Conservation (phyloP, 495 filamentous ascomycete genomes). For the Articulospora tetracladia region DNA sequence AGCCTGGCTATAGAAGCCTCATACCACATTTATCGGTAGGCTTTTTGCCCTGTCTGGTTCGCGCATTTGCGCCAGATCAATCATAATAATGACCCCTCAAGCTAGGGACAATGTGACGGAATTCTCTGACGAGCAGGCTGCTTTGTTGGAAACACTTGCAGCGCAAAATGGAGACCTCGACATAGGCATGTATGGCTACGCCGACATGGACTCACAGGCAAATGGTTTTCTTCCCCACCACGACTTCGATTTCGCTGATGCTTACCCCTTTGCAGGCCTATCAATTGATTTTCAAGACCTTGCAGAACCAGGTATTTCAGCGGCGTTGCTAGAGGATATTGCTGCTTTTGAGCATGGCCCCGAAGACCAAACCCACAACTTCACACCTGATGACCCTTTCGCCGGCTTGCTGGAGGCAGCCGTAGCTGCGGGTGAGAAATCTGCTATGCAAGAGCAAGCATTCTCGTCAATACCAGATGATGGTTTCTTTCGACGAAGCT, state of each 20-base stretch:
- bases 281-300: not conserved
- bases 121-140: constrained; percentile 11
- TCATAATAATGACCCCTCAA: not conserved
- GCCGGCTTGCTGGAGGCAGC: constrained; percentile 21
- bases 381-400: constrained; percentile 14
- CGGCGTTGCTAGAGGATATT: constrained; percentile 18
- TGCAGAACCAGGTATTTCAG: not conserved
- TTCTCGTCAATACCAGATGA: not conserved
- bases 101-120: not conserved
- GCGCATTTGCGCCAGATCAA: not conserved
- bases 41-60: not conserved
- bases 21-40: not conserved
- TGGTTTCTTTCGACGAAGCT: constrained; percentile 7
- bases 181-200: not conserved
- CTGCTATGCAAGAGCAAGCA: not conserved
- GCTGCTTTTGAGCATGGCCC: constrained; percentile 8
- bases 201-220: constrained; percentile 7
- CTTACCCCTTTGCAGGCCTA: constrained; percentile 10
- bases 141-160: constrained; percentile 2
- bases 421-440: constrained; percentile 14
- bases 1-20: not conserved
- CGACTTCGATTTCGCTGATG: constrained; percentile 3
- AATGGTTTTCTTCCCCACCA: constrained; percentile 11
- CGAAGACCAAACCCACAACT: not conserved
- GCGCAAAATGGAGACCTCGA: constrained; percentile 6